These are phyloP conservation scores for Maudiozyma saulgeensis DNA, from an alignment of 805 yeast genomes.

Conservation along the genomic window DNA sequence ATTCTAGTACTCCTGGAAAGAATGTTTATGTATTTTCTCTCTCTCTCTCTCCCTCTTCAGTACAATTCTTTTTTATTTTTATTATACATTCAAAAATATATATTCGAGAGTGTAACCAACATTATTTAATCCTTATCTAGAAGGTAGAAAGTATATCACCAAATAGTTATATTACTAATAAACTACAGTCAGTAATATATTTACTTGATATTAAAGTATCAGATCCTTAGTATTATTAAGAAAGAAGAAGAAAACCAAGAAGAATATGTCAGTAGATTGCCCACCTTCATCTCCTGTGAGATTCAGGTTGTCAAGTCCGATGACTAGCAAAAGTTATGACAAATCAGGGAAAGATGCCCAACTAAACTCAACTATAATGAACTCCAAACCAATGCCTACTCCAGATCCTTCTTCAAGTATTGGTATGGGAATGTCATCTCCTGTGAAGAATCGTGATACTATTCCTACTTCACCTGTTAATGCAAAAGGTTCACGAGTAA, in stretches of 20 bases:
- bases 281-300: slow-evolving; percentile 5
- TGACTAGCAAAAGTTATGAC: neutral
- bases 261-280: slow-evolving; percentile 1
- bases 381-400: slow-evolving; percentile 41
- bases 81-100: too few relatives aligned
- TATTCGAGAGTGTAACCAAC: too few relatives aligned
- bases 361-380: neutral
- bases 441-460: slow-evolving; percentile 2
- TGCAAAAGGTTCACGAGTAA: neutral
- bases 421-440: slow-evolving; percentile 20
- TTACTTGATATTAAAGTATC: too few relatives aligned
- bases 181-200: too few relatives aligned
- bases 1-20: too few relatives aligned
- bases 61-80: too few relatives aligned
- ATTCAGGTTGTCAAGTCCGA: neutral
- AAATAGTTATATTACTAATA: too few relatives aligned
- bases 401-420: slow-evolving; percentile 61
- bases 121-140: too few relatives aligned
- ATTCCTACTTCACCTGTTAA: slow-evolving; percentile 26
- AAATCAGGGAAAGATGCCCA: neutral
- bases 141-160: too few relatives aligned
- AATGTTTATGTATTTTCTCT: too few relatives aligned
- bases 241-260: neutral
- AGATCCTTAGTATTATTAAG: neutral
- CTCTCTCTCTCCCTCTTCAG: too few relatives aligned